phyloP scores from a whole-genome alignment of 1,139 yeast genomes.

The Geotrichum candidum region DNA sequence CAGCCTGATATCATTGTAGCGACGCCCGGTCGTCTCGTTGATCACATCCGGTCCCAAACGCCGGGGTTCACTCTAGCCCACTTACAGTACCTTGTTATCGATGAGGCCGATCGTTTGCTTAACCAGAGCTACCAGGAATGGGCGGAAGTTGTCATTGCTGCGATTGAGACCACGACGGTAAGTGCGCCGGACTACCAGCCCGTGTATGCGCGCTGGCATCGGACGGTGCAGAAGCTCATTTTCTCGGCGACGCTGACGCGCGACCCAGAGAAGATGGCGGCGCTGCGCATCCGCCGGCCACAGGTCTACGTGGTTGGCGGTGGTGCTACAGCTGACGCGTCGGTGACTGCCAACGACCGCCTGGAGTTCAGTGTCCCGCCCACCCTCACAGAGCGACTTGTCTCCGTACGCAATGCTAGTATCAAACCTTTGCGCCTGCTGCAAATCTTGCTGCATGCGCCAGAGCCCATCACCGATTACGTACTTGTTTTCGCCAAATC shows the following conservation, averaged over 20 bases:
- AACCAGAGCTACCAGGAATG: constrained; percentile 93
- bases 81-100: constrained; percentile 70
- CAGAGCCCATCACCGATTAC: constrained; percentile 27
- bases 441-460: constrained; percentile 31
- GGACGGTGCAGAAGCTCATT: constrained; percentile 52
- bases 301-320: constrained; percentile 59
- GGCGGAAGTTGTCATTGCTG: constrained; percentile 61
- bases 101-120: constrained; percentile 89
- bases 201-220: constrained; percentile 23
- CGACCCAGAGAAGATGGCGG: constrained; percentile 79
- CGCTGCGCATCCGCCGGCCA: constrained; percentile 62
- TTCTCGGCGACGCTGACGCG: constrained; percentile 93
- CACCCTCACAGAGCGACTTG: constrained; percentile 32
- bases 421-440: constrained; percentile 69
- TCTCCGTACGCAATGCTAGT: constrained; percentile 31
- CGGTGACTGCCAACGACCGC: constrained; percentile 46
- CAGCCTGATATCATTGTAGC: constrained; percentile 75
- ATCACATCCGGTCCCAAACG: constrained; percentile 52
- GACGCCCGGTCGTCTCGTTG: constrained; percentile 94
- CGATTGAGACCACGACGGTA: constrained; percentile 37
- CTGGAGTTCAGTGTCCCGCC: constrained; percentile 42
- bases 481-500: constrained; percentile 72
- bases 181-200: constrained; percentile 1
- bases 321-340: constrained; percentile 36
- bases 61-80: constrained; percentile 38